Base-by-base conservation (phyloP, 2,329 filamentous ascomycete genomes). In the Hymenoscyphus fructigenus region DNA sequence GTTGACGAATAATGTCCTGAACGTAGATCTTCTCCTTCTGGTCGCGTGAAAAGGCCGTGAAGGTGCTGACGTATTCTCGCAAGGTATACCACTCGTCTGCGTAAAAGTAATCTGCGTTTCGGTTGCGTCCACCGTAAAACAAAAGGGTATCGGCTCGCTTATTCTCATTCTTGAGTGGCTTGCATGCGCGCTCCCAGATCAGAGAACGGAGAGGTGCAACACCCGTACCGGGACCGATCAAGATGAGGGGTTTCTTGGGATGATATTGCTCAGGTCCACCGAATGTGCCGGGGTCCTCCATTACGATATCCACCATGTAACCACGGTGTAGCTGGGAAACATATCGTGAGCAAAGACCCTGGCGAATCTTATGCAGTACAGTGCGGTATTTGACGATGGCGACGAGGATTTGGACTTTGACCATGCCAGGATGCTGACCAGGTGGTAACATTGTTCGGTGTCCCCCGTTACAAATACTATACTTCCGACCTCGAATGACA, bases 321-420 rank as follows among this genome's bases (percentile, higher is more conserved):
- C 84, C 84, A 0, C 17, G 34, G 4, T 78, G 76, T 0, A 98
- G 82, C 4, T 83, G 81, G 23, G 89, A 84, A 20, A 98, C 83
- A 75, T 97, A 98, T 28, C 91, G 86, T 5, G 95, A 97, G 77
- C 93, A 97, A 58, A 99, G 88, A 1, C 95, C 95, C 73, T 94
- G 85, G 20, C 95, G 86, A 2, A 91, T 89, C 67, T 91, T 90
- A 73, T 91, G 91, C 66, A 97, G 90, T 32, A 97, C 87, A 0
- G 93, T 97, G 68, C 88, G 87, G 77, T 97, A 98, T 75, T 94
- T 93, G 66, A 99, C 93, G 63, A 98, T 89, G 0, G 95, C 93
- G 53, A 93, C 85, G 3, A 96, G 80, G 3, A 97, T 81, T 62
- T 96, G 89, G 26, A 96, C 80, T 15, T 79, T 78, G 1, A 84